Evolutionary conservation across 257 asterid genomes (phyloP), one percentile per base, ranked within the genome.

Genomic region (Gynochthodes officinalis): DNA sequence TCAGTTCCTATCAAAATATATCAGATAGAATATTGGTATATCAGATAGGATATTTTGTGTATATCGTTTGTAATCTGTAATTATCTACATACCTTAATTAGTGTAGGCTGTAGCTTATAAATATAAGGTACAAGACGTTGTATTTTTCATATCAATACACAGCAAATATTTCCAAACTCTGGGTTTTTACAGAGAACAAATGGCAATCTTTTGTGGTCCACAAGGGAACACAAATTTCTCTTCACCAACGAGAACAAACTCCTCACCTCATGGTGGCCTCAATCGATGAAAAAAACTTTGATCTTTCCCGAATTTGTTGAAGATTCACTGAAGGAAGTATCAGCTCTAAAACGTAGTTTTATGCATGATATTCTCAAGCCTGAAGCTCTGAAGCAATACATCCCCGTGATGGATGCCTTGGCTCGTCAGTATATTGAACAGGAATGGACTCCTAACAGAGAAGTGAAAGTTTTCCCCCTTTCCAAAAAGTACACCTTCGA

Each of bases 191-290:
- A n/a, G n/a, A n/a, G n/a, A 88, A 42, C 79, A 80, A 60, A 79
- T 86, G 93, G 91, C 87, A 0, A 74, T 84, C 52, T 88, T 88
- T 43, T 88, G 89, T 7, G 93, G 93, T 9, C 82, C 89, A 28
- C 87, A 73, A 70, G 91, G 93, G 46, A 88, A 88, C 82, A n/a
- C n/a, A 88, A 88, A 74, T 88, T 88, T 43, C 77, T 88, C 44
- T 86, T 87, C 90, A 84, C 42, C 43, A 88, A 78, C 57, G 91
- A 88, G 57, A 84, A 68, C 82, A 88, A 86, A 57, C 86, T 88
- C 8, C 82, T 84, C 68, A 82, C 89, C 48, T 84, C 88, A 0
- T 88, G 93, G 93, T 84, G 88, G 89, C 93, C 93, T 64, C 82
- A 84, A 61, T 88, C 89, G 0, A 79, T 88, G 87, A 86, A 86